A percentile compares a stretch with the other conserved stretches of the same genome.
phyloP scores from a whole-genome alignment of 164 flowering plant genomes.

The Vitis rupestris region DNA sequence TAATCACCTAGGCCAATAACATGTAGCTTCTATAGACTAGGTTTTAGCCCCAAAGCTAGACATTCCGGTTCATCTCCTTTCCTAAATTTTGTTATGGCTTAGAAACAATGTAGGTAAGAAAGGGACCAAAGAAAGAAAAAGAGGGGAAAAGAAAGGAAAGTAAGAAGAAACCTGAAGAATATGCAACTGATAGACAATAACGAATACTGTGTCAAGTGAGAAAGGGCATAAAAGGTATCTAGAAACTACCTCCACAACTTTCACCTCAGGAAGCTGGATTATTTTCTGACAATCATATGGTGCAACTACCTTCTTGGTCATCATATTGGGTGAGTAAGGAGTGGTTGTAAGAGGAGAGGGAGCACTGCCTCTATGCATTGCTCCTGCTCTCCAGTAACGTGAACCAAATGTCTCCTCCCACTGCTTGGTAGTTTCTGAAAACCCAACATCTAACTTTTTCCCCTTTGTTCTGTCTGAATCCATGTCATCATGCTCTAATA shows the following conservation, averaged over 20 bases:
- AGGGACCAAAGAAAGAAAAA: too few species aligned
- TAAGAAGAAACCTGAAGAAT: too few species aligned
- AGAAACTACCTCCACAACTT: constrained; percentile 64
- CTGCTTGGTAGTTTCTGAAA: constrained; percentile 76
- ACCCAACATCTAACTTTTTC: constrained; percentile 80
- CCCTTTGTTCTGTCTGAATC: constrained; percentile 86
- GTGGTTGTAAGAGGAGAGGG: constrained; percentile 61
- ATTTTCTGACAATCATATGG: constrained; percentile 23
- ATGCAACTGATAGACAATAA: not conserved
- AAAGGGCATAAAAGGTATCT: not conserved
- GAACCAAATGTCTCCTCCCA: constrained; percentile 86
- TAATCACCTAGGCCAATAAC: too few species aligned
- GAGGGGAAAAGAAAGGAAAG: too few species aligned
- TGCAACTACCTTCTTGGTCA: constrained; percentile 29
- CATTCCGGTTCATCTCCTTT: too few species aligned
- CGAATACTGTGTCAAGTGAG: not conserved
- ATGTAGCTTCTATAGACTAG: too few species aligned
- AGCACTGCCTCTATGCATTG: constrained; percentile 77
- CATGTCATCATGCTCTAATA: constrained; percentile 86
- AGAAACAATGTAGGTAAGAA: too few species aligned
- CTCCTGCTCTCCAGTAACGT: constrained; percentile 95
- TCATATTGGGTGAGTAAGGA: constrained; percentile 29
- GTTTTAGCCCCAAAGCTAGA: too few species aligned
- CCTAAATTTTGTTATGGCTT: too few species aligned
- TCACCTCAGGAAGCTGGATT: constrained; percentile 39